Percentiles rank a stretch among this genome's conserved stretches.
Conservation (phyloP, 75 land plant species). For the Adiantum capillusveneris region DNA sequence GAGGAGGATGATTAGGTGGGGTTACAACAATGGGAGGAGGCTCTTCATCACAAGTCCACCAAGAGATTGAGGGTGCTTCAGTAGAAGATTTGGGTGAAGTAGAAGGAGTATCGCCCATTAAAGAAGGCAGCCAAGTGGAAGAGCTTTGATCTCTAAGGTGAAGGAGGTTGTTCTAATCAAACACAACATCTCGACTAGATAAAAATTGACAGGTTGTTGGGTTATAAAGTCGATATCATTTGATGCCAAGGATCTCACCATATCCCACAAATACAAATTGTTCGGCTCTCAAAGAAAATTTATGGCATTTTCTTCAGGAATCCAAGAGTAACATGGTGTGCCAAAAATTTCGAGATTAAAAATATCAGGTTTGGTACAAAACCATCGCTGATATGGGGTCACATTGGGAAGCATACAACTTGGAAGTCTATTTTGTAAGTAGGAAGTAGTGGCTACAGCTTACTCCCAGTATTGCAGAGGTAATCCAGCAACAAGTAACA, state of each 20-base stretch:
- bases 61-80: too few species aligned
- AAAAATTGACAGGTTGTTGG: not conserved
- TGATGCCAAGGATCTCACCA: not conserved
- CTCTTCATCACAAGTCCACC: too few species aligned
- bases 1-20: too few species aligned
- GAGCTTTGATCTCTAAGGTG: too few species aligned
- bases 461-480: slow-evolving; percentile 11
- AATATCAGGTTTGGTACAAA: not conserved
- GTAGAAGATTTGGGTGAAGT: too few species aligned
- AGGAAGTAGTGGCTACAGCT: slow-evolving; percentile 6
- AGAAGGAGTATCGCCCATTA: too few species aligned
- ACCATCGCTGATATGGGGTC: slow-evolving; percentile 12
- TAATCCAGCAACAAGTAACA: not conserved
- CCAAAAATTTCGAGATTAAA: slow-evolving; percentile 1
- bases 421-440: slow-evolving; percentile 6
- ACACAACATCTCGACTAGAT: not conserved
- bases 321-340: not conserved
- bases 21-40: too few species aligned
- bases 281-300: not conserved
- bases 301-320: not conserved
- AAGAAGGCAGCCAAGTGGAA: too few species aligned
- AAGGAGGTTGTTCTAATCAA: too few species aligned
- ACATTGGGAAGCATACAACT: not conserved
- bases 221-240: not conserved
- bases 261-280: not conserved